Evolutionary conservation across 352 stramenopile species (phyloP), one percentile per base, ranked within the genome.

Genomic region (Globisporangium sylvaticum): DNA sequence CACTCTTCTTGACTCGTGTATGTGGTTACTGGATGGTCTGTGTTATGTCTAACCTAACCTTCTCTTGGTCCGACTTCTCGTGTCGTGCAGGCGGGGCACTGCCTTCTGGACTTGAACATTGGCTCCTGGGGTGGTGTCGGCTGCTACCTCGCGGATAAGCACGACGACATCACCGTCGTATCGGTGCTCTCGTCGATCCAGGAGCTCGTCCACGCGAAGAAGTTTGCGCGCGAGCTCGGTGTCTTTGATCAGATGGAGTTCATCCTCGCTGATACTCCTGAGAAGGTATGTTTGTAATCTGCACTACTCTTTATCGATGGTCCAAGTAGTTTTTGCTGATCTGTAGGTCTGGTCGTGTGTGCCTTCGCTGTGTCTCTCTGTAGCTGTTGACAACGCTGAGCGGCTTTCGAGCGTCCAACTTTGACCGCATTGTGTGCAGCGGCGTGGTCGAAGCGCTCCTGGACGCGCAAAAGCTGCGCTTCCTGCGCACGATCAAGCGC

Each of bases 51-150:
- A n/a, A n/a, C n/a, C 31, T 46, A 34, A 18, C 27, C 22, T 48
- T 22, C 18, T 50, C 6, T 46, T 14, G 39, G 12, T 29, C 18
- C 44, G 18, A 42, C 22, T 62, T 53, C 18, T 29, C 3, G 37
- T 67, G 37, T 58, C 8, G 12, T 76, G n/a, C 42, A 91, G 79
- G 48, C 72, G 57, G 76, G 80, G 0, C 73, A 92, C 10, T 79
- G 72, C 25, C 69, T 97, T n/a, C 74, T 97, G 12, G 90, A 97
- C 50, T 73, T 97, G n/a, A 84, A 79, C 44, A 75, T 93, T 34
- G 88, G 87, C 3, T 96, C 84, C 1, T 91, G 89, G 86, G 87
- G 88, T 56, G 84, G 87, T 0, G 81, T 96, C 18, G 83, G 81
- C 10, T 86, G 86, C 60, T 94, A 89, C 61, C 68, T 95, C 4